Base-by-base conservation (phyloP, 192 early-diverging fungal species). In the Borealophlyctis nickersoniae region DNA sequence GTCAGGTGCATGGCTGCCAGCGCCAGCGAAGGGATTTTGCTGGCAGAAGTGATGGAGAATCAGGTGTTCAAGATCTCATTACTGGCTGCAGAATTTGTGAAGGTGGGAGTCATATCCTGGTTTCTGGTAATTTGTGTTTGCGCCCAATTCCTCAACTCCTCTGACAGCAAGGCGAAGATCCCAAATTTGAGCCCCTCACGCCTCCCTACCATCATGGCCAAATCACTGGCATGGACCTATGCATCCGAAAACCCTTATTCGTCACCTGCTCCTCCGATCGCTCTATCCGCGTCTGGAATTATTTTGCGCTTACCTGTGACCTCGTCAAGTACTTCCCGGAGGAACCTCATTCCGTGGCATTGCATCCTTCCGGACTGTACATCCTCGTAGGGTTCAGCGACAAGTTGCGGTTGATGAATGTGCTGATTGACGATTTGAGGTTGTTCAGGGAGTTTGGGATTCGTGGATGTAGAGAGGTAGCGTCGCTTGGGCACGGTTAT, bases 351-450 rank as follows among this genome's bases (percentile, higher is more conserved):
- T 70, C 70, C 4, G 73, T 86, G 7, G 62, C 84, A 1, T 35
- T 86, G 22, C 84, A 86, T 69, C 84, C 84, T 1, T 75, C 72
- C 34, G 84, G 84, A 11, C 65, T 82, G 26, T 81, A 82, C 36
- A 16, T 84, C 0, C 67, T 86, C 4, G 74, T 79, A 31, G 84
- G 81, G 7, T 84, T 84, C 60, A 63, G 66, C 49, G 84, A 86
- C 58, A 86, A 86, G 65, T 66, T 86, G 36, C 58, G 80, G 19
- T 58, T 86, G 7, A 75, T 77, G 72, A 84, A 76, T 55, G 65
- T 86, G n/a, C 49, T 86, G 27, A 74, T 81, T 49, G 84, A 84
- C 56, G 84, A 86, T 57, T 36, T 86, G 26, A 63, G 80, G 4
- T 45, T 70, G 49, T 74, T 81, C 49, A 63, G 76, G 23, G 84